Conservation (phyloP, 495 filamentous ascomycete genomes). For the Hypoxylon fragiforme region DNA sequence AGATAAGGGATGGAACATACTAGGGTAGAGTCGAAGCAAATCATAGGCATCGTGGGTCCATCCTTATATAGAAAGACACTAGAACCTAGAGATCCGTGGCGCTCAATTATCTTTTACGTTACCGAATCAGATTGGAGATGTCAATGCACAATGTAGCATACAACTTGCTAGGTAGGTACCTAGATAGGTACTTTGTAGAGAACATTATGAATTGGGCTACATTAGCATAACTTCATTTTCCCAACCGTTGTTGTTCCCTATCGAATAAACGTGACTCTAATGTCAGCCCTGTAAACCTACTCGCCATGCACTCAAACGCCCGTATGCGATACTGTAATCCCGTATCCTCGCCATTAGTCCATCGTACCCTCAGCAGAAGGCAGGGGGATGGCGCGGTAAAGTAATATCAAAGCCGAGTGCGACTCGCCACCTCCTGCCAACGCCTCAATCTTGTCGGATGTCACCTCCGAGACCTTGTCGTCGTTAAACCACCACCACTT, state of each 20-base stretch:
- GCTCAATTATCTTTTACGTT: no score
- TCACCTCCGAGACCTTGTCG: conserved; percentile 93
- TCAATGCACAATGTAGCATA: no score
- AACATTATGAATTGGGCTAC: neutral
- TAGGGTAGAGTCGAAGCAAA: no score
- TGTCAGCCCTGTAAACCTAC: conserved; percentile 18
- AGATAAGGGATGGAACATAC: no score
- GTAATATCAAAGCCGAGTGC: conserved; percentile 89
- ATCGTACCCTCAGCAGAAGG: conserved; percentile 51
- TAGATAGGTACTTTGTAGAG: no score
- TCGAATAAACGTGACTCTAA: conserved; percentile 31
- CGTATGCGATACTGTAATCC: conserved; percentile 11
- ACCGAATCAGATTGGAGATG: no score
- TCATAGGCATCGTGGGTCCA: no score
- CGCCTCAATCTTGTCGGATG: conserved; percentile 85
- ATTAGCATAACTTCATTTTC: conserved; percentile 18
- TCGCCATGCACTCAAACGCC: conserved; percentile 31
- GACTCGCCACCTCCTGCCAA: conserved; percentile 94
- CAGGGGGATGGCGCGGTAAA: conserved; percentile 81
- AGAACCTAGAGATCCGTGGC: no score
- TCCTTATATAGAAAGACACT: no score
- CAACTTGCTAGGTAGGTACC: no score
- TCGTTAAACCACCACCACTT: conserved; percentile 99
- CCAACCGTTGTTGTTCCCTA: conserved; percentile 16
- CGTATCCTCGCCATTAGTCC: conserved; percentile 25